Conservation (phyloP, 805 yeast species). For the Metschnikowia matae region DNA sequence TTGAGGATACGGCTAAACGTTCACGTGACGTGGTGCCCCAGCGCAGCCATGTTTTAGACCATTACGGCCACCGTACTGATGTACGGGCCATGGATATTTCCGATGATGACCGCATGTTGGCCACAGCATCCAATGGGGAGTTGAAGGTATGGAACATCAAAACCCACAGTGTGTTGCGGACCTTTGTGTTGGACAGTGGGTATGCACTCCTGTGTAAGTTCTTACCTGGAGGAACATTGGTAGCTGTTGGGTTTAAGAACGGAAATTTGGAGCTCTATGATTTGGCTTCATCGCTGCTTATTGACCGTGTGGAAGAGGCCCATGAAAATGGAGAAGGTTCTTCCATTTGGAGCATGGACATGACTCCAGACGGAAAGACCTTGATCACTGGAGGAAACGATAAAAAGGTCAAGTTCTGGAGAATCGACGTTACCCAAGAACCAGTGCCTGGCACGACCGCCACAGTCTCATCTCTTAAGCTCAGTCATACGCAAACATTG, state of each 20-base stretch:
- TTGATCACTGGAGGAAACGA: slow-evolving; percentile 94
- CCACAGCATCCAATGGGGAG: slow-evolving; percentile 87
- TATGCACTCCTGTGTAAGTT: slow-evolving; percentile 78
- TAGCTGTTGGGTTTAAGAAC: slow-evolving; percentile 82
- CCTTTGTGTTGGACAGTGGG: slow-evolving; percentile 70
- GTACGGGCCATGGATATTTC: slow-evolving; percentile 79
- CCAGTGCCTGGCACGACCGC: slow-evolving; percentile 65
- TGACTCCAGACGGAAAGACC: slow-evolving; percentile 79
- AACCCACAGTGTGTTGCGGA: slow-evolving; percentile 72
- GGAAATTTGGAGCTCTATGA: slow-evolving; percentile 86
- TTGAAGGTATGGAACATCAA: slow-evolving; percentile 84
- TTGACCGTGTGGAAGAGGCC: slow-evolving; percentile 66
- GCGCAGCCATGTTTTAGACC: slow-evolving; percentile 58
- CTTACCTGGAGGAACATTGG: slow-evolving; percentile 86
- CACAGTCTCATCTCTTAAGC: slow-evolving; percentile 48
- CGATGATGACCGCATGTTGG: slow-evolving; percentile 72
- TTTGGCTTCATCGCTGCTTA: slow-evolving; percentile 71
- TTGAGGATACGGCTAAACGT: slow-evolving; percentile 56
- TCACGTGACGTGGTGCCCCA: slow-evolving; percentile 33
- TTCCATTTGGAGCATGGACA: slow-evolving; percentile 88
- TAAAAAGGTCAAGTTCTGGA: slow-evolving; percentile 87
- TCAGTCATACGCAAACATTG: slow-evolving; percentile 73
- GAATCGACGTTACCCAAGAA: slow-evolving; percentile 63
- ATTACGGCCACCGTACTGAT: slow-evolving; percentile 87
- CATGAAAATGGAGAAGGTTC: slow-evolving; percentile 41